These are phyloP conservation scores for Lycium ferocissimum DNA, from an alignment of 257 asterid species.

Conservation along the genomic window DNA sequence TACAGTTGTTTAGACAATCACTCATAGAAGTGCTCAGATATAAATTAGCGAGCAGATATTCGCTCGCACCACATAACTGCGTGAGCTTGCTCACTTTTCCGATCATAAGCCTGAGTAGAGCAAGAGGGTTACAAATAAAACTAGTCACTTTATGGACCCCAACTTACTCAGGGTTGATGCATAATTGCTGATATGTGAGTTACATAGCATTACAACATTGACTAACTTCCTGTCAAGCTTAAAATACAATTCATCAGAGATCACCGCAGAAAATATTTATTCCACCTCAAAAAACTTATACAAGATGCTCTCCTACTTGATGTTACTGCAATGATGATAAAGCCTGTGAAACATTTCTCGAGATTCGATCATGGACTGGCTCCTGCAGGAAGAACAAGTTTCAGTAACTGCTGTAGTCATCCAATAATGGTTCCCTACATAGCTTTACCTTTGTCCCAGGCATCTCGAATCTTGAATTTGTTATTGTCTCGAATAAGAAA, in stretches of 20 bases:
- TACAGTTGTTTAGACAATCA: conserved; percentile 1
- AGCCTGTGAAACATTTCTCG: conserved; percentile 64
- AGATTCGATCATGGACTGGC: conserved; percentile 77
- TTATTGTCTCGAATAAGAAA: conserved; percentile 83
- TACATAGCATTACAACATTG: conserved; percentile 20
- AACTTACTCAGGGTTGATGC: not conserved
- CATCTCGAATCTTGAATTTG: conserved; percentile 65
- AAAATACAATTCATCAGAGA: not conserved
- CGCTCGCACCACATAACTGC: not conserved
- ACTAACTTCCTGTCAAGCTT: not conserved
- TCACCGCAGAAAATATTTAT: not conserved
- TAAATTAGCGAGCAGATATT: not conserved
- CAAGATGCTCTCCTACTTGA: not conserved
- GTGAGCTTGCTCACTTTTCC: not conserved
- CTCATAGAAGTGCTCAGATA: not conserved
- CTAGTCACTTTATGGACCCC: not conserved
- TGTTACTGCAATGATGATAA: conserved; percentile 51
- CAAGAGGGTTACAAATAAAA: not conserved
- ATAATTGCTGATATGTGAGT: not conserved
- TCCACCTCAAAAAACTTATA: not conserved
- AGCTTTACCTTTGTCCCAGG: conserved; percentile 60
- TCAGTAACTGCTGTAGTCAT: conserved; percentile 26
- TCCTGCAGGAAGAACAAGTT: conserved; percentile 57
- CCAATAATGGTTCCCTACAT: not conserved
- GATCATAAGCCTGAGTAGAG: not conserved